These are phyloP conservation scores for Camptophora hylomeconis DNA, from an alignment of 2,329 filamentous ascomycete genomes.

Conservation along the genomic window DNA sequence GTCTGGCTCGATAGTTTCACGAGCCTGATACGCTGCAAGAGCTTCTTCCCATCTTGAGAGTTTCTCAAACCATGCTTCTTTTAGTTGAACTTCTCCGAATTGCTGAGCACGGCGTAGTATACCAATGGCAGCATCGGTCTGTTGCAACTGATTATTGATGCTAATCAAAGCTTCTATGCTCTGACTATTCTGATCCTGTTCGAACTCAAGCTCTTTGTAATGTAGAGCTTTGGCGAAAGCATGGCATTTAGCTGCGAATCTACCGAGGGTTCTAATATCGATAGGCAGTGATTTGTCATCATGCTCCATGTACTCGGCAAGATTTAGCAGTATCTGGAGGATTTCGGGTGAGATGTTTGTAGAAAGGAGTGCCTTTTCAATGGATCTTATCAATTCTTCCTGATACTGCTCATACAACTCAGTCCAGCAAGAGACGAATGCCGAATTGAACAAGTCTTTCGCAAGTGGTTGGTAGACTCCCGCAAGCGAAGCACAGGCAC, in stretches of 20 bases:
- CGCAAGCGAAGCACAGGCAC: constrained; percentile 82
- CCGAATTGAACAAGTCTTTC: constrained; percentile 92
- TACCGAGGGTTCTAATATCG: constrained; percentile 84
- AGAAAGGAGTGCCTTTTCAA: constrained; percentile 89
- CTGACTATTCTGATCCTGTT: constrained; percentile 90
- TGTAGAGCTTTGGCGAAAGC: constrained; percentile 96
- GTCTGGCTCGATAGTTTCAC: constrained; percentile 60
- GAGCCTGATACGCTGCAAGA: constrained; percentile 76
- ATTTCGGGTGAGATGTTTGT: constrained; percentile 94
- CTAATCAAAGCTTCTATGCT: constrained; percentile 95
- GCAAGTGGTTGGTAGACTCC: constrained; percentile 85
- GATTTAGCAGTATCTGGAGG: constrained; percentile 80
- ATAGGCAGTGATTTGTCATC: constrained; percentile 97
- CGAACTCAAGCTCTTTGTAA: constrained; percentile 97
- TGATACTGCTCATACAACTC: constrained; percentile 95
- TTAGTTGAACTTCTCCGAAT: constrained; percentile 89
- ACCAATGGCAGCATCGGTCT: constrained; percentile 95
- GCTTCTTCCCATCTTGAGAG: constrained; percentile 97
- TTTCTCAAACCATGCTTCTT: constrained; percentile 99
- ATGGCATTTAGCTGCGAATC: constrained; percentile 92
- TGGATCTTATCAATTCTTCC: constrained; percentile 88
- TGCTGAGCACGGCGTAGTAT: constrained; percentile 92
- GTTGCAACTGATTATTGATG: constrained; percentile 98
- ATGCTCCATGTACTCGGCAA: constrained; percentile 99
- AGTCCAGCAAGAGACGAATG: constrained; percentile 98